A percentile compares a stretch with the other conserved stretches of the same genome.
These are phyloP conservation scores for Septoria petroselini DNA, from an alignment of 2,329 filamentous ascomycete species.

Conservation along the genomic window DNA sequence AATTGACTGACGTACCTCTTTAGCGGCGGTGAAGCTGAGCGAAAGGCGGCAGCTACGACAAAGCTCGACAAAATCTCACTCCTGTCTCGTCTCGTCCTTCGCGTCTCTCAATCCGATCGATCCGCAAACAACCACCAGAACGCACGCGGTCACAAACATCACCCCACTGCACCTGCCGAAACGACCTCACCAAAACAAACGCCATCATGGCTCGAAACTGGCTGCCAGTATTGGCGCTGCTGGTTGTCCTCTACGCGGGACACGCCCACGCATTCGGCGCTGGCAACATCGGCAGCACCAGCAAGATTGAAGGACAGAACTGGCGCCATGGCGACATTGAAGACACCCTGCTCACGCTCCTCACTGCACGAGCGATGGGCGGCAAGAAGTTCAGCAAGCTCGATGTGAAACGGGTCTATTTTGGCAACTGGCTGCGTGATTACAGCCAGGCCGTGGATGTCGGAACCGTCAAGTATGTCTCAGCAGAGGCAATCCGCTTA, in stretches of 20 bases:
- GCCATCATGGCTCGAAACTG: conserved; percentile 26
- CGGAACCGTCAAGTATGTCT: conserved; percentile 85
- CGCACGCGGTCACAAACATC: too few species aligned
- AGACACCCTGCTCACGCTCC: conserved; percentile 53
- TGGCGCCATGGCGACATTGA: conserved; percentile 55
- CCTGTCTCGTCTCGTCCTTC: not conserved
- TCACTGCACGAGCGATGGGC: conserved; percentile 57
- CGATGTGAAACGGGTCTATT: conserved; percentile 79
- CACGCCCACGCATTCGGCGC: conserved; percentile 44
- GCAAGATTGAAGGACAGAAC: conserved; percentile 53
- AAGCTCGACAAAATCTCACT: not conserved
- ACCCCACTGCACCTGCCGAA: not conserved
- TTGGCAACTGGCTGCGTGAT: conserved; percentile 92
- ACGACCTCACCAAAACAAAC: not conserved
- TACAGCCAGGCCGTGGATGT: conserved; percentile 95
- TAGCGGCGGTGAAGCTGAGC: not conserved
- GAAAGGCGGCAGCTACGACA: too few species aligned
- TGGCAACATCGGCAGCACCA: conserved; percentile 82
- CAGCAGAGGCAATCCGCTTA: conserved; percentile 84
- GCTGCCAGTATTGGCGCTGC: conserved; percentile 26
- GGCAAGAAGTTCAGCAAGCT: conserved; percentile 86
- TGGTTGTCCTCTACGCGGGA: conserved; percentile 28
- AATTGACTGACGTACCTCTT: not conserved
- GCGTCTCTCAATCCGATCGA: not conserved
- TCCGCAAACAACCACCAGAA: not conserved